Conservation (phyloP, 129 eudicot genomes). For the Chrysanthemum seticuspe region DNA sequence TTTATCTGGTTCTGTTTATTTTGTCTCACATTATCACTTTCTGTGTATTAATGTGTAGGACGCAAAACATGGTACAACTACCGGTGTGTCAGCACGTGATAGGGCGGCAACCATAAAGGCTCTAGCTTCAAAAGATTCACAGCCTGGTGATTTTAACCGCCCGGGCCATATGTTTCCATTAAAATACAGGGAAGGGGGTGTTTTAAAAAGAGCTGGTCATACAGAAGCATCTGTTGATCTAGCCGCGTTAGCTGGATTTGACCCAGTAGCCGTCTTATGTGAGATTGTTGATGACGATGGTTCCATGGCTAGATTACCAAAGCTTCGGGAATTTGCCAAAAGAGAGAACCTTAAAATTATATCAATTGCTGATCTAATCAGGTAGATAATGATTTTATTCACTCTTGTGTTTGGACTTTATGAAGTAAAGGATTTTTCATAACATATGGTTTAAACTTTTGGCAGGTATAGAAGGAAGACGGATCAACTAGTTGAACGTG, state of each 20-base stretch:
- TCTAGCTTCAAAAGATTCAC: slow-evolving; percentile 72
- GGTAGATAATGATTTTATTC: slow-evolving; percentile 34
- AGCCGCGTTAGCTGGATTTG: slow-evolving; percentile 76
- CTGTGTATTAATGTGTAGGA: slow-evolving; percentile 39
- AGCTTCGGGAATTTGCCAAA: slow-evolving; percentile 48
- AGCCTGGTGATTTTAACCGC: slow-evolving; percentile 88
- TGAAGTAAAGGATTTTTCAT: slow-evolving; percentile 2
- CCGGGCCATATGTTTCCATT: slow-evolving; percentile 97
- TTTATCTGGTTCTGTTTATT: not conserved
- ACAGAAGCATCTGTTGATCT: slow-evolving; percentile 97
- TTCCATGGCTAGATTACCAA: slow-evolving; percentile 97
- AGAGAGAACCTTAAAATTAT: slow-evolving; percentile 48
- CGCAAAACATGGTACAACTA: slow-evolving; percentile 76
- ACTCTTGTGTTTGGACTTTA: not conserved
- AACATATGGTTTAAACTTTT: slow-evolving; percentile 15
- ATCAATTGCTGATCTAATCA: slow-evolving; percentile 70
- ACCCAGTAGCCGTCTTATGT: slow-evolving; percentile 80
- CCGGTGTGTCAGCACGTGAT: slow-evolving; percentile 74
- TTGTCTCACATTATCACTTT: not conserved
- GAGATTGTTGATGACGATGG: slow-evolving; percentile 99
- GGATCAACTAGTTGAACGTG: slow-evolving; percentile 71
- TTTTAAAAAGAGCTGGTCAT: slow-evolving; percentile 93
- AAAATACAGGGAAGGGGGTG: slow-evolving; percentile 94
- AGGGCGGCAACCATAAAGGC: slow-evolving; percentile 57
- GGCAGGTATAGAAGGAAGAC: slow-evolving; percentile 91